Conservation (phyloP, 1,284 basidiomycete genomes). For the Trametes hirsuta region DNA sequence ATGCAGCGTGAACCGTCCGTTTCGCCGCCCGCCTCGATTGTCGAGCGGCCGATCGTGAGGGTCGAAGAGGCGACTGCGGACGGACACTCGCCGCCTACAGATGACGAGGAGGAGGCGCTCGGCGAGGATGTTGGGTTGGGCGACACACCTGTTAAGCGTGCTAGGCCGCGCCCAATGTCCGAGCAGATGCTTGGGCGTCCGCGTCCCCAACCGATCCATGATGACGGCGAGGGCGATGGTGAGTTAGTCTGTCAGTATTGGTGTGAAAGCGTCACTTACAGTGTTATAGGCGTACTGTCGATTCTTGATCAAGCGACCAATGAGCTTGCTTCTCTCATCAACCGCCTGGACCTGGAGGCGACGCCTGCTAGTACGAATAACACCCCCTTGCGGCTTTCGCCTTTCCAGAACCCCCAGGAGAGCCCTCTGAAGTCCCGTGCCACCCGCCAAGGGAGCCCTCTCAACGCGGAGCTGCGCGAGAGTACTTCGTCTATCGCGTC, state of each 20-base stretch:
- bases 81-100: slow-evolving; percentile 41
- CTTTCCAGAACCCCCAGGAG: slow-evolving; percentile 30
- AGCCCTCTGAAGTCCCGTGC: slow-evolving; percentile 44
- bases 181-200: slow-evolving; percentile 60
- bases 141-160: slow-evolving; percentile 55
- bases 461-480: slow-evolving; percentile 34
- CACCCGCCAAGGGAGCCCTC: slow-evolving; percentile 25
- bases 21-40: slow-evolving; percentile 20
- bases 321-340: slow-evolving; percentile 76
- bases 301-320: slow-evolving; percentile 76
- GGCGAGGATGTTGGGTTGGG: slow-evolving; percentile 14
- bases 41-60: slow-evolving; percentile 43
- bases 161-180: slow-evolving; percentile 59
- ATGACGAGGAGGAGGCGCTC: slow-evolving; percentile 30
- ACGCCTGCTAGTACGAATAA: slow-evolving; percentile 59
- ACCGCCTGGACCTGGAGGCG: slow-evolving; percentile 71
- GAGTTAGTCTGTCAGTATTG: background rate
- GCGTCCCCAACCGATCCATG: slow-evolving; percentile 55
- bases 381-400: slow-evolving; percentile 44
- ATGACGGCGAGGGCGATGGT: slow-evolving; percentile 51
- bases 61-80: slow-evolving; percentile 58
- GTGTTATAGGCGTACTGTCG: slow-evolving; percentile 60
- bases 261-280: background rate
- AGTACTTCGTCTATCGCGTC: slow-evolving; percentile 56
- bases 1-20: slow-evolving; percentile 19